phyloP scores from a whole-genome alignment of 345 rosid species.

The Pseudoturritis turrita region DNA sequence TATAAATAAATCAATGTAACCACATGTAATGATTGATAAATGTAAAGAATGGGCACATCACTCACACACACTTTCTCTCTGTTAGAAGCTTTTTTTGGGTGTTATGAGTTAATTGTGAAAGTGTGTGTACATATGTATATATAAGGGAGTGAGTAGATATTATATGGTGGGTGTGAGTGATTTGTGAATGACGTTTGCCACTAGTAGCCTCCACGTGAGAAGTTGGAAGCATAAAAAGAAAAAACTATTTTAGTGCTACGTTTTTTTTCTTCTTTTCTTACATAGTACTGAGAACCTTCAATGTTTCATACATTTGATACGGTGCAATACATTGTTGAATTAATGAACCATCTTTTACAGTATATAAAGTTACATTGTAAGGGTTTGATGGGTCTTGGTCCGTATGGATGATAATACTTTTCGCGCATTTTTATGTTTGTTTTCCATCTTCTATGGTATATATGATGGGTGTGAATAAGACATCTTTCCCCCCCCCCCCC shows the following conservation, averaged over 20 bases:
- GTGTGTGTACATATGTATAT: constrained; percentile 5
- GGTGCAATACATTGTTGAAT: background rate
- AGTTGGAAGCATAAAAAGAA: background rate
- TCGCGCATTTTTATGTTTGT: background rate
- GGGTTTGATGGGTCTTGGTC: background rate
- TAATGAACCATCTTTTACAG: background rate
- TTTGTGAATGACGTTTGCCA: constrained; percentile 19
- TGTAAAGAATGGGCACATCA: constrained; percentile 7
- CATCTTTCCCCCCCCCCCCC: too few species aligned
- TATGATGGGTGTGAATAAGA: background rate
- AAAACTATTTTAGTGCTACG: background rate
- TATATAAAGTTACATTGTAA: background rate
- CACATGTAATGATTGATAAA: constrained; percentile 15
- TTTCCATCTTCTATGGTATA: background rate
- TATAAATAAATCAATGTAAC: constrained; percentile 1
- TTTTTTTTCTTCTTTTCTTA: background rate
- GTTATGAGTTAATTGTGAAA: background rate
- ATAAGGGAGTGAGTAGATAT: constrained; percentile 21
- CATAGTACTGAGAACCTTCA: background rate
- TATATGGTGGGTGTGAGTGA: constrained; percentile 22
- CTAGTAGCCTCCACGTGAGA: constrained; percentile 23
- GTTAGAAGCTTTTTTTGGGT: background rate
- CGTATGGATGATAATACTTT: background rate
- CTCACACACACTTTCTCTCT: background rate
- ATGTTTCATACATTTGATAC: background rate